phyloP scores from a whole-genome alignment of 768 basidiomycete genomes.

The Suillus sp. region DNA sequence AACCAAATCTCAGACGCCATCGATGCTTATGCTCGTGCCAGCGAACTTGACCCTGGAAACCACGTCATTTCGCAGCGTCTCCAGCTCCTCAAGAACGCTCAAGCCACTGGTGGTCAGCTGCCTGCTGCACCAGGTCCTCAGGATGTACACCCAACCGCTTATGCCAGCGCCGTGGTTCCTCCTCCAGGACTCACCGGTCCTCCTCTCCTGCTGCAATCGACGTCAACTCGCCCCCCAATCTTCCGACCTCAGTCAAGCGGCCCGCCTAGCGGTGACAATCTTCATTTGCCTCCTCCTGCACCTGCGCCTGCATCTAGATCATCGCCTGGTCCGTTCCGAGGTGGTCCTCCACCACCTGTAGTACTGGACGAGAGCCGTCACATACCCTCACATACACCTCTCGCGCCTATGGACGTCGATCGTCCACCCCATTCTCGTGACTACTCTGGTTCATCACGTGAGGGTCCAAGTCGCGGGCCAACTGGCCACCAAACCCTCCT shows the following conservation, averaged over 20 bases:
- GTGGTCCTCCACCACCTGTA: conserved; percentile 82
- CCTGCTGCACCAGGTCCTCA: conserved; percentile 91
- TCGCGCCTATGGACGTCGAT: conserved; percentile 80
- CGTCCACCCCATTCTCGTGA: conserved; percentile 58
- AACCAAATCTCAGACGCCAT: conserved; percentile 99
- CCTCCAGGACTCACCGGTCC: conserved; percentile 71
- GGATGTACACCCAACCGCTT: conserved; percentile 95
- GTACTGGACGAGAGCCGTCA: conserved; percentile 78
- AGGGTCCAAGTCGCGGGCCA: conserved; percentile 50
- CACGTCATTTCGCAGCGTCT: conserved; percentile 80
- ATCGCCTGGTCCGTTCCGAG: conserved; percentile 76
- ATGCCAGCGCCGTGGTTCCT: conserved; percentile 75
- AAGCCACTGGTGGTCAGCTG: conserved; percentile 69
- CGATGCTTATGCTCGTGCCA: conserved; percentile 94
- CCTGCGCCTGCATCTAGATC: conserved; percentile 48
- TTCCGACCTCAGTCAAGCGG: conserved; percentile 74
- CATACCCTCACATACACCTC: conserved; percentile 61
- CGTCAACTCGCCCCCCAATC: conserved; percentile 45
- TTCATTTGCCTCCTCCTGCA: conserved; percentile 62
- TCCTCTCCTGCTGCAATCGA: conserved; percentile 60
- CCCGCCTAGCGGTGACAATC: conserved; percentile 39
- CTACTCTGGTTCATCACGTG: conserved; percentile 51
- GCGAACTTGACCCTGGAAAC: conserved; percentile 90
- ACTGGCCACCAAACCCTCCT: conserved; percentile 56
- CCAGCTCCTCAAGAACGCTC: conserved; percentile 75